Conservation (phyloP, 2,329 filamentous ascomycete species). For the Sclerotinia subarctica region DNA sequence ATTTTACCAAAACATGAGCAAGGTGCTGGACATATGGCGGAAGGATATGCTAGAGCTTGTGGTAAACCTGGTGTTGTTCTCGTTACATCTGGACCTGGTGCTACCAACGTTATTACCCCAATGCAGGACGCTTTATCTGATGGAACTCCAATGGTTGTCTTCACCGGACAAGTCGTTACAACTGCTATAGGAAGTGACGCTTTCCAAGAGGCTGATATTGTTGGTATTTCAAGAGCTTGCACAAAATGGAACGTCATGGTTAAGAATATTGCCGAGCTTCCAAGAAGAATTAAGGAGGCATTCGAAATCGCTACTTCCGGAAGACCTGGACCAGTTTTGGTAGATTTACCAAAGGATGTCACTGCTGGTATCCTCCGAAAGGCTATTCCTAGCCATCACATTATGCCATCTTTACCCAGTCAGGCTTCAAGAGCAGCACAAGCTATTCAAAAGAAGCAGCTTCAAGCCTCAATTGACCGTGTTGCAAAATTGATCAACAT, state of each 20-base stretch:
- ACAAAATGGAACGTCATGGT: constrained; percentile 99
- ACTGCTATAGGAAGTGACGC: constrained; percentile 89
- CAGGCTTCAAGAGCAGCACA: constrained; percentile 80
- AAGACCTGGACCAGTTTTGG: constrained; percentile 87
- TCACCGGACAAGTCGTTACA: constrained; percentile 89
- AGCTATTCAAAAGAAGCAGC: constrained; percentile 68
- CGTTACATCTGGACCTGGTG: constrained; percentile 93
- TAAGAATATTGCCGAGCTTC: constrained; percentile 89
- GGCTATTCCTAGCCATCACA: constrained; percentile 67
- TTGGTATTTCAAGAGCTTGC: constrained; percentile 90
- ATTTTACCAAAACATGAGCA: constrained; percentile 95
- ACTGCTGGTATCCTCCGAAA: constrained; percentile 79
- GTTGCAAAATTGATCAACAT: constrained; percentile 81
- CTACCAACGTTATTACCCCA: constrained; percentile 93
- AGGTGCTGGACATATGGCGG: constrained; percentile 96
- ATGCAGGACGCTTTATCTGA: constrained; percentile 96
- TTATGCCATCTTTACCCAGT: constrained; percentile 71
- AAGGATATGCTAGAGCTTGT: constrained; percentile 91
- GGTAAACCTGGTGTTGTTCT: constrained; percentile 94
- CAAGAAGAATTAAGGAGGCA: constrained; percentile 91
- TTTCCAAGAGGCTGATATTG: constrained; percentile 93
- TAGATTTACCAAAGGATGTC: constrained; percentile 95
- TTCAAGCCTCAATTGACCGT: constrained; percentile 69
- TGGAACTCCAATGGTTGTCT: constrained; percentile 93
- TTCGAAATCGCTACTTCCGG: constrained; percentile 97